A percentile compares a stretch with the other conserved stretches of the same genome.
phyloP scores from a whole-genome alignment of 2,329 filamentous ascomycete genomes.

The Parastagonospora avenae region DNA sequence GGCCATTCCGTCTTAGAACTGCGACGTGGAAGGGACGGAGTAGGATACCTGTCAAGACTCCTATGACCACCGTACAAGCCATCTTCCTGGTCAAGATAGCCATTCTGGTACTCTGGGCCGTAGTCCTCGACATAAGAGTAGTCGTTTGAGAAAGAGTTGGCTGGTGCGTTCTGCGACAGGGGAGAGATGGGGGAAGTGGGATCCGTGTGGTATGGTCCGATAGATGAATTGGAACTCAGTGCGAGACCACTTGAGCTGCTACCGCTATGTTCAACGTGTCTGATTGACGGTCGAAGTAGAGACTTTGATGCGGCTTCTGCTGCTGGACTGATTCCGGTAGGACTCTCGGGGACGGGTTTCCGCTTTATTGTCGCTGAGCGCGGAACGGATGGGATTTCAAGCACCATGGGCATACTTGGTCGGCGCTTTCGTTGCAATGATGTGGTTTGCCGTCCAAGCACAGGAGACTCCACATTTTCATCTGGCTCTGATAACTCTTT shows the following conservation, averaged over 20 bases:
- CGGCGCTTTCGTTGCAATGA: slow-evolving; percentile 8
- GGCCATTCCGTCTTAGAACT: slow-evolving; percentile 40
- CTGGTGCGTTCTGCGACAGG: slow-evolving; percentile 8
- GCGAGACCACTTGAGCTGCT: slow-evolving; percentile 32
- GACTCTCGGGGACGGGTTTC: slow-evolving; percentile 28
- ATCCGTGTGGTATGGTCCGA: slow-evolving; percentile 10
- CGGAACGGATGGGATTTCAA: slow-evolving; percentile 21
- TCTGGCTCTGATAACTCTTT: slow-evolving; percentile 40
- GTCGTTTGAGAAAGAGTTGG: slow-evolving; percentile 34
- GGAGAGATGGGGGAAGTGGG: slow-evolving; percentile 22
- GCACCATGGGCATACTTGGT: slow-evolving; percentile 9
- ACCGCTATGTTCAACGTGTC: slow-evolving; percentile 24
- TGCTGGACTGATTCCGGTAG: slow-evolving; percentile 17
- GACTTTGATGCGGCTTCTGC: slow-evolving; percentile 24
- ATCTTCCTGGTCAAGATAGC: slow-evolving; percentile 29
- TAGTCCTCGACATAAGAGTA: slow-evolving; percentile 40
- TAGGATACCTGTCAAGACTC: slow-evolving; percentile 33
- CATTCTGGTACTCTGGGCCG: slow-evolving; percentile 31
- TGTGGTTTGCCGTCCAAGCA: slow-evolving; percentile 19
- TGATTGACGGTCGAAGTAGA: slow-evolving; percentile 30
- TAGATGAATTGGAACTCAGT: slow-evolving; percentile 7
- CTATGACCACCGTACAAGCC: slow-evolving; percentile 37
- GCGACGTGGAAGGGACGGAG: slow-evolving; percentile 15
- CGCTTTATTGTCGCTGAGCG: slow-evolving; percentile 27
- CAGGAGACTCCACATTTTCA: slow-evolving; percentile 27